Evolutionary conservation across 2,329 filamentous ascomycete species (phyloP), one percentile per base, ranked within the genome.

Genomic region (Aureobasidium musti): DNA sequence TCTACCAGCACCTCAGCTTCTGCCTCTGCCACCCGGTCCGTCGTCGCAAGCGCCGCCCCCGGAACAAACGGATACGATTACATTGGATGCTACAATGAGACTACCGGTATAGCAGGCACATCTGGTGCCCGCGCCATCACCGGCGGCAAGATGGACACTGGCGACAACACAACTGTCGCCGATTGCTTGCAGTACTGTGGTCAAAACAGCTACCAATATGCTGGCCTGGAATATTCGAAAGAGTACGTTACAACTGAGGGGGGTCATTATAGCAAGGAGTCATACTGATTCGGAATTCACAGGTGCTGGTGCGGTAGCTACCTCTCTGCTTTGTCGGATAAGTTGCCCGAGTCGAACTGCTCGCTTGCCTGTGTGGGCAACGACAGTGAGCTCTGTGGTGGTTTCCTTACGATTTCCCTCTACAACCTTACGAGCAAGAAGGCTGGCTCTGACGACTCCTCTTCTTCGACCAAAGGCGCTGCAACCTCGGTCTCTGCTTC

Each of bases 21-120:
- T 11, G 71, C 74, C 17, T 54, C 73, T 30, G 70, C 67, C 33
- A 35, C 37, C 4, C 14, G 72, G 19, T 68, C 73, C 69, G 50
- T 73, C 68, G 13, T 52, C 70, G 8, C 57, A 13, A 17, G 35
- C 19, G 49, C 26, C 37, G 66, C 54, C n/a, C 30, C 66, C 14
- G 67, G 69, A 35, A 28, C 49, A 8, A 43, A 65, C 19, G 71
- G 72, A 50, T 87, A 85, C 76, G 69, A 65, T 19, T 87, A 87
- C 74, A 73, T 75, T n/a, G 85, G 85, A 66, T 88, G 86, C 77
- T 87, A 77, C 77, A 85, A 85, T 70, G 85, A 87, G 72, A 86
- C 84, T 2, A 81, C 79, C n/a, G 64, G 67, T 17, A 54, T 72
- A 35, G 28, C 66, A 3, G 76, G 77, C 45, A 72, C 83, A 17